A percentile compares a stretch with the other conserved stretches of the same genome.
phyloP scores from a whole-genome alignment of 2,329 filamentous ascomycete species.

The Aureobasidium sp. region DNA sequence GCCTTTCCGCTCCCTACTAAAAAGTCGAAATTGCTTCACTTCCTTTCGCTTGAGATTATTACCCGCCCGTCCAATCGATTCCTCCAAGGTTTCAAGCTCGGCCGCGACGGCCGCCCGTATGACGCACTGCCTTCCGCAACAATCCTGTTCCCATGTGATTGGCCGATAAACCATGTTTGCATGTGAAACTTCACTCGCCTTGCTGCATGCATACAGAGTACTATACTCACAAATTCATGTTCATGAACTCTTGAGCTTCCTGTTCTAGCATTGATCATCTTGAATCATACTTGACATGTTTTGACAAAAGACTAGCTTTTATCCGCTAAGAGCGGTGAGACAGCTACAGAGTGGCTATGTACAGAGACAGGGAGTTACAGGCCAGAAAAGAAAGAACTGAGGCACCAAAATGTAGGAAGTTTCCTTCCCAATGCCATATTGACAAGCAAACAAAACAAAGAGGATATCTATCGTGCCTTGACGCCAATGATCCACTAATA shows the following conservation, averaged over 20 bases:
- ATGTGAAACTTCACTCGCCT: neutral
- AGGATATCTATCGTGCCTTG: constrained; percentile 9
- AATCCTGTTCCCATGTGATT: constrained; percentile 1
- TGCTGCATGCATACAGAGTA: neutral
- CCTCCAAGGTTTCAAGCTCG: constrained; percentile 1
- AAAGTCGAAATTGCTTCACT: constrained; percentile 2
- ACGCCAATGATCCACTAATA: neutral
- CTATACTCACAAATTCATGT: neutral
- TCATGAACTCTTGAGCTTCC: neutral
- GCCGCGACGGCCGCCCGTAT: neutral
- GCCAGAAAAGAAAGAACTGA: neutral
- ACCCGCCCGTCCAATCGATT: neutral
- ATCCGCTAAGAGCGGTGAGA: neutral
- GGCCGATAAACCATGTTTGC: neutral
- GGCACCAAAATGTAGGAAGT: neutral
- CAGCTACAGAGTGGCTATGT: neutral
- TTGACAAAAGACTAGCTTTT: neutral
- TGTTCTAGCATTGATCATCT: neutral
- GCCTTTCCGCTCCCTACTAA: neutral
- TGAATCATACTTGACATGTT: neutral
- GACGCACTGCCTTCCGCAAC: neutral
- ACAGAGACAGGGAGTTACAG: neutral
- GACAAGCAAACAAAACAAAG: neutral
- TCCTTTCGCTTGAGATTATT: constrained; percentile 5
- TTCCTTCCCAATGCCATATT: neutral